phyloP scores from a whole-genome alignment of 352 stramenopile species.

The Phytophthora meadii region DNA sequence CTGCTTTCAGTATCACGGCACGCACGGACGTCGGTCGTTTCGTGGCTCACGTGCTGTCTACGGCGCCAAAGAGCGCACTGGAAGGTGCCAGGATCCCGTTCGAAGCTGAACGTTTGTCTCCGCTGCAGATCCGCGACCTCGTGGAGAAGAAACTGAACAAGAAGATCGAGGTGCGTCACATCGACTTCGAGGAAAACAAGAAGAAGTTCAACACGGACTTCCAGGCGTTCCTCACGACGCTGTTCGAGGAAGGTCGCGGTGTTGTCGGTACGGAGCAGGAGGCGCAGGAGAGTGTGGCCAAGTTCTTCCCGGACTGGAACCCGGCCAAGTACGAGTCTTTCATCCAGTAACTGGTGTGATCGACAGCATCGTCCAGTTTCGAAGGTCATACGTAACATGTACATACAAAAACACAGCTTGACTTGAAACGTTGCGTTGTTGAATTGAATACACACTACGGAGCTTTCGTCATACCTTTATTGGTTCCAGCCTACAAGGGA shows the following conservation, averaged over 20 bases:
- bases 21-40: slow-evolving; percentile 25
- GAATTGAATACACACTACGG: too few relatives aligned
- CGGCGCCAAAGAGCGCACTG: slow-evolving; percentile 11
- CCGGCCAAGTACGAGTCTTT: slow-evolving; percentile 29
- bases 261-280: slow-evolving; percentile 21
- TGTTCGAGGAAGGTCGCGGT: slow-evolving; percentile 23
- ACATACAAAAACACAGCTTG: too few relatives aligned
- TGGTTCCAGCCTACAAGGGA: background rate
- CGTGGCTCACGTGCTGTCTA: slow-evolving; percentile 23
- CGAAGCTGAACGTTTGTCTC: slow-evolving; percentile 22
- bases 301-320: slow-evolving; percentile 34
- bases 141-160: slow-evolving; percentile 34
- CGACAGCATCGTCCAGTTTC: too few relatives aligned
- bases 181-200: slow-evolving; percentile 33
- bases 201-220: slow-evolving; percentile 26
- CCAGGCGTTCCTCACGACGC: slow-evolving; percentile 21
- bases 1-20: slow-evolving; percentile 25
- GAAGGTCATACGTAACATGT: too few relatives aligned
- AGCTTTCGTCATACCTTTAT: too few relatives aligned
- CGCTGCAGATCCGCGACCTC: slow-evolving; percentile 22
- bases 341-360: slow-evolving; percentile 4
- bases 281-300: slow-evolving; percentile 19
- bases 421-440: too few relatives aligned
- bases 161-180: slow-evolving; percentile 25
- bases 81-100: slow-evolving; percentile 20